These are phyloP conservation scores for Lolium perenne DNA, from an alignment of 176 grass and related monocot genomes.

Conservation along the genomic window DNA sequence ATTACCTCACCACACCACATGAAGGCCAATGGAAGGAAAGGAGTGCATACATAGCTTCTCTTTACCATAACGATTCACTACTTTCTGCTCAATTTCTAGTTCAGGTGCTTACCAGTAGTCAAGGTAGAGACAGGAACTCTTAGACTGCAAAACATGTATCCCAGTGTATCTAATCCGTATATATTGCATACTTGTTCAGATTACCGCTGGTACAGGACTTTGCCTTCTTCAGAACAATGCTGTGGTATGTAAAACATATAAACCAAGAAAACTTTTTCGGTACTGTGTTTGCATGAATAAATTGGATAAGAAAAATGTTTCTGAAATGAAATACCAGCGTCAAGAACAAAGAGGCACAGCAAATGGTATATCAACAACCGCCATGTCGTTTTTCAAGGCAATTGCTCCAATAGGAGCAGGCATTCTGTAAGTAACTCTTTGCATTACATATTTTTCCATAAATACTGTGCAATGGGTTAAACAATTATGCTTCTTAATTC, in stretches of 20 bases:
- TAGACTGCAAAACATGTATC: not conserved
- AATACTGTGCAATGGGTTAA: not conserved
- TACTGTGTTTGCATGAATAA: not conserved
- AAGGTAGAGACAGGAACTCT: no score
- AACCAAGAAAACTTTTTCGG: not conserved
- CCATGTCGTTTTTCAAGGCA: constrained; percentile 78
- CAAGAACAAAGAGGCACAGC: constrained; percentile 82
- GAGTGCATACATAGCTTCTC: not conserved
- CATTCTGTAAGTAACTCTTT: not conserved
- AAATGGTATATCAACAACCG: constrained; percentile 72
- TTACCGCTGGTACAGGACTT: constrained; percentile 27
- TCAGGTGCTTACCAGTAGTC: not conserved
- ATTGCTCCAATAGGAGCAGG: constrained; percentile 61
- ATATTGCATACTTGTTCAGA: not conserved
- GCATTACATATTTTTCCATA: not conserved
- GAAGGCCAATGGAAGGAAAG: not conserved
- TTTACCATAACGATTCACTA: not conserved
- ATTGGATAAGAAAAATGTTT: not conserved
- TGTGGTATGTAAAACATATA: constrained; percentile 64
- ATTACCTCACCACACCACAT: not conserved
- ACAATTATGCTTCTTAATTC: not conserved
- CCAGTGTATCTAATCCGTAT: not conserved
- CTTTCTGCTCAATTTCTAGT: not conserved
- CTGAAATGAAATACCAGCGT: constrained; percentile 42
- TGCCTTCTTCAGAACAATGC: constrained; percentile 78